Base-by-base conservation (phyloP, 2,329 filamentous ascomycete species). In the Cordyceps fumosorosea region DNA sequence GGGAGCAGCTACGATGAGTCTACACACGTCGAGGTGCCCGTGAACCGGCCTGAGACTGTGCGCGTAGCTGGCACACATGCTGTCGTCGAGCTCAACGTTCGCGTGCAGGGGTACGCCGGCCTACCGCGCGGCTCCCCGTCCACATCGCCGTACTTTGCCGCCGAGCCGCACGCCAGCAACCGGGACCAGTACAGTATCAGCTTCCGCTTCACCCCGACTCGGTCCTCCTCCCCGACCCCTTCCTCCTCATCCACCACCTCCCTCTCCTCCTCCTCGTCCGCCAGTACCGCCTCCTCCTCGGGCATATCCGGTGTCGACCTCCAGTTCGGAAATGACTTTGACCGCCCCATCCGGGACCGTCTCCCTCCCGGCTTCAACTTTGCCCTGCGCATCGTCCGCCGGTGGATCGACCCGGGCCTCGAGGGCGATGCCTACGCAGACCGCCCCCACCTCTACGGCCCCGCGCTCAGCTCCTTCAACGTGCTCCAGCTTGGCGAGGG, bases 321-420 rank as follows among this genome's bases (percentile, higher is more conserved):
- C 3, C 86, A 97, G 60, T 96, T 96, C 69, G 95, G 93, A 48
- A 98, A 98, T 73, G 92, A 97, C 78, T 97, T 98, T 72, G 93
- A 96, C 70, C 85, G 89, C 56, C 91, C 95, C 0, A 95, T 99
- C 68, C 85, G 91, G 34, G 89, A 96, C 71, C 84, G 87, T 18
- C 80, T 99, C 2, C 93, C 95, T 0, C 90, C 91, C 0, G 92
- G 93, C 0, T 96, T 96, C 75, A 86, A 85, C 71, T 88, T 90
- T 11, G 93, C 92, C 0, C 86, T 97, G 75, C 87, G 86, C 58
- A 88, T 96, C 50, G 90, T 96, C 32, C 90, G 90, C 68, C 96
- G 90, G 89, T 90, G 87, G 78, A 89, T 98, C 55, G 93, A 99
- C 71, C 93, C 93, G 0, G 91, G 92, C 0, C 77, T 99, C 0